Evolutionary conservation across 139 green algal species (phyloP), one percentile per base, ranked within the genome.

Genomic region (Edaphochlamys debaryana): DNA sequence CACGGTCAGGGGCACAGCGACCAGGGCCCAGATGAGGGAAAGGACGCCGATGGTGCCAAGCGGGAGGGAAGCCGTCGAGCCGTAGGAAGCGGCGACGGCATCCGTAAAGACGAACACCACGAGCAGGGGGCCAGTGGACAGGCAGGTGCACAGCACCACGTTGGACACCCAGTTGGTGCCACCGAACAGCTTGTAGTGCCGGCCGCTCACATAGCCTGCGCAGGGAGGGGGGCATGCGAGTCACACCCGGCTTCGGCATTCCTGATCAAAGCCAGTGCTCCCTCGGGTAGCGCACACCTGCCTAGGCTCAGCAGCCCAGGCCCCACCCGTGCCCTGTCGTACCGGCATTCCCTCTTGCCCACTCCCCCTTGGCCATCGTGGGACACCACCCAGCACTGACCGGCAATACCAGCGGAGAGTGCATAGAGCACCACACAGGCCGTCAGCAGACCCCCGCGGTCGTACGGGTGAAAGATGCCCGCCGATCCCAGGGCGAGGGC

Each of bases 381-480:
- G n/a, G n/a, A n/a, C n/a, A n/a, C n/a, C n/a, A n/a, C n/a, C n/a
- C n/a, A n/a, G n/a, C n/a, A n/a, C n/a, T n/a, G 70, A 89, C 91
- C 92, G 66, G 90, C 80, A 29, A 94, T 94, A 40, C 91, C 90
- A 1, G 95, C 94, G 5, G 96, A 98, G 48, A 98, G 86, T 0
- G 96, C 96, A 70, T 99, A 99, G 60, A 98, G 88, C 50, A 98
- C 90, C n/a, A 99, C 93, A 54, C 92, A 93, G 0, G 94, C 87
- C 48, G 93, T 94, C 45, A 98, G 92, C 87, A 99, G 91, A 6
- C 92, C 94, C 30, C 96, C 96, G 36, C 95, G 89, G 87, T 98
- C 98, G 92, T 98, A 98, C n/a, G 96, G 96, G 87, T 98, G 97
- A 90, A 97, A 99, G 4, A 92, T 78, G 50, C 95, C 96, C 70